Base-by-base conservation (phyloP, 1,284 basidiomycete species). In the Lentinus polychrous region DNA sequence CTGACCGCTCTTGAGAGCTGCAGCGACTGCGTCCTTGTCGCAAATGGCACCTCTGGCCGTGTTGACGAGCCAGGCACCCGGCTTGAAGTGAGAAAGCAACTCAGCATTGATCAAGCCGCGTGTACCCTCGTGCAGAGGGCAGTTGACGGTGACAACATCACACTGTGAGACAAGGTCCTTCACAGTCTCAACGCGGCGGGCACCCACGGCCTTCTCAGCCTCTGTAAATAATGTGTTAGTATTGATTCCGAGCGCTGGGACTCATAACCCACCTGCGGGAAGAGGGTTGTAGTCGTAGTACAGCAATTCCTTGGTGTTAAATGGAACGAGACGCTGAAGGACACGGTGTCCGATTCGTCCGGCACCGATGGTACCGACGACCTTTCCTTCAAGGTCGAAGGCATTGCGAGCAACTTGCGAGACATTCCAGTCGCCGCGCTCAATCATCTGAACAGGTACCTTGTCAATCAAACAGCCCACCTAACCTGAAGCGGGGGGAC, bases 281-380 rank as follows among this genome's bases (percentile, higher is more conserved):
- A 95, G 81, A 51, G 85, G 72, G 20, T 80, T 75, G 69, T 96
- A 96, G 73, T 97, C 94, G 67, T 88, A 96, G 78, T 94, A 96
- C 48, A 95, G 69, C 44, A 96, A 80, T 65, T 95, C 91, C 68
- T 94, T 94, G 75, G 79, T 82, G 71, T 93, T 77, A 72, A 98
- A 97, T 2, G 91, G 88, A 50, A 80, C 63, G 47, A 98, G 73
- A 52, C 94, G 84, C 69, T 96, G 87, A 41, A 96, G 76, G 18
- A 96, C 89, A 63, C 91, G 80, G 76, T 91, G 91, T 11, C 91
- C 94, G 63, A 96, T 95, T 49, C 90, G 77, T 27, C 90, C 88
- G 57, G 83, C 85, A 53, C 91, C 91, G 52, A 94, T 85, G 35
- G 91, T 93, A 27, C 91, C 92, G 50, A 95, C 81, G 43, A 93